These are phyloP conservation scores for Anthracocystis walkeri DNA, from an alignment of 1,284 basidiomycete species.

Conservation along the genomic window DNA sequence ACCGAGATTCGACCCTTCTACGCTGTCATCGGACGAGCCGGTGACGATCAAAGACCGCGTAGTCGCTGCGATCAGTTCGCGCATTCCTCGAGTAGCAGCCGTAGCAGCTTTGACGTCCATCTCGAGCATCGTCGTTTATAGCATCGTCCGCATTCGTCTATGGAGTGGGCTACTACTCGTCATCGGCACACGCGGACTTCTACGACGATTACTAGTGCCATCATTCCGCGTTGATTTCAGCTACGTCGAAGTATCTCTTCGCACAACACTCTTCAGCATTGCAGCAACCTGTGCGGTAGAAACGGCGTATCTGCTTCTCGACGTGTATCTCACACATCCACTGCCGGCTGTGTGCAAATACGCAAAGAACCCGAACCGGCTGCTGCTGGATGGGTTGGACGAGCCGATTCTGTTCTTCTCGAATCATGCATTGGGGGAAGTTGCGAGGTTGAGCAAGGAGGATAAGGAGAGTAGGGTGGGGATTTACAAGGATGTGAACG, in stretches of 20 bases:
- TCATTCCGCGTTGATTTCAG: slow-evolving; percentile 55
- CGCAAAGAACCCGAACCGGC: slow-evolving; percentile 38
- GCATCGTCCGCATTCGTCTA: slow-evolving; percentile 39
- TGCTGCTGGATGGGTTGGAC: slow-evolving; percentile 52
- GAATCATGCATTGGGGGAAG: slow-evolving; percentile 50
- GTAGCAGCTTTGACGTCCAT: slow-evolving; percentile 23
- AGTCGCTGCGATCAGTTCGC: slow-evolving; percentile 1
- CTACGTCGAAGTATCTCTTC: slow-evolving; percentile 26
- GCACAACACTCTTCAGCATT: slow-evolving; percentile 28
- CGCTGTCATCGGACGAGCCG: slow-evolving; percentile 2
- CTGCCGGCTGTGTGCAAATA: slow-evolving; percentile 35
- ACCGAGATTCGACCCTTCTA: slow-evolving; percentile 31
- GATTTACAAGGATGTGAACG: slow-evolving; percentile 55
- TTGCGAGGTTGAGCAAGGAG: slow-evolving; percentile 36
- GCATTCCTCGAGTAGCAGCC: slow-evolving; percentile 14
- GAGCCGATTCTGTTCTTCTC: slow-evolving; percentile 56
- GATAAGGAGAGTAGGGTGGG: slow-evolving; percentile 32
- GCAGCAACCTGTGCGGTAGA: slow-evolving; percentile 40
- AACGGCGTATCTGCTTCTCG: slow-evolving; percentile 51
- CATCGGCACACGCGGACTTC: slow-evolving; percentile 42
- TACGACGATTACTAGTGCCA: slow-evolving; percentile 52
- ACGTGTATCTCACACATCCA: slow-evolving; percentile 61
- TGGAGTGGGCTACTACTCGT: slow-evolving; percentile 50
- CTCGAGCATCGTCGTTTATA: slow-evolving; percentile 27
- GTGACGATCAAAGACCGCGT: slow-evolving; percentile 49